Evolutionary conservation across 108 stramenopile genomes (phyloP), one percentile per base, ranked within the genome.

Genomic region (Parmales sp.): DNA sequence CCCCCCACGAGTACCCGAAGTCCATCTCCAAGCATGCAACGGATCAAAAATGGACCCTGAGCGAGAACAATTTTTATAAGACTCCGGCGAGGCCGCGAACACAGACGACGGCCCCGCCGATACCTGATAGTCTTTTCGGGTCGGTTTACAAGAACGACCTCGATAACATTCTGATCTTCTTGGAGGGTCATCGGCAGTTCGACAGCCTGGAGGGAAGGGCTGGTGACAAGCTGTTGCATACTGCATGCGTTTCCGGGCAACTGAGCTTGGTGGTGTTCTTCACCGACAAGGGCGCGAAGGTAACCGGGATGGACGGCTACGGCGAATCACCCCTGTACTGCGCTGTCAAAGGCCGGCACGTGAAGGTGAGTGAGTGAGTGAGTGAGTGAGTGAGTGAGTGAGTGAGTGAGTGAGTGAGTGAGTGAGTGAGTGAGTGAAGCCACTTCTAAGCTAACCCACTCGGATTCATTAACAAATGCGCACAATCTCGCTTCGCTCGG

Each of bases 31-130:
- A n/a, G n/a, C 54, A 60, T 16, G n/a, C 54, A 1, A 19, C 20
- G 3, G 31, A 60, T 16, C 13, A 34, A 16, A 28, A 34, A 16
- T 48, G 46, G 46, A 34, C 13, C 1, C 4, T 60, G 31, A 34
- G 54, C 29, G 31, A 60, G 29, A 60, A 60, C 54, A 60, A 60
- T 16, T 60, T 60, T 34, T 34, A 16, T 16, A 60, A 60, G 31
- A 60, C 31, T 28, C 54, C 54, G 0, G 54, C 54, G 9, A 28
- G 54, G 29, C n/a, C 54, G 54, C 29, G 36, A 16, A 60, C 54
- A 34, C 16, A 11, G 28, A 60, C 54, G 3, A 34, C 54, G 0
- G 54, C 54, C 3, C 31, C 29, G 54, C 2, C 16, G n/a, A 60
- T 60, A 19, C 54, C 54, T 4, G 31, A 60, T 16, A 34, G 36